Conservation (phyloP, 768 basidiomycete species). For the Lenzites betulinus region DNA sequence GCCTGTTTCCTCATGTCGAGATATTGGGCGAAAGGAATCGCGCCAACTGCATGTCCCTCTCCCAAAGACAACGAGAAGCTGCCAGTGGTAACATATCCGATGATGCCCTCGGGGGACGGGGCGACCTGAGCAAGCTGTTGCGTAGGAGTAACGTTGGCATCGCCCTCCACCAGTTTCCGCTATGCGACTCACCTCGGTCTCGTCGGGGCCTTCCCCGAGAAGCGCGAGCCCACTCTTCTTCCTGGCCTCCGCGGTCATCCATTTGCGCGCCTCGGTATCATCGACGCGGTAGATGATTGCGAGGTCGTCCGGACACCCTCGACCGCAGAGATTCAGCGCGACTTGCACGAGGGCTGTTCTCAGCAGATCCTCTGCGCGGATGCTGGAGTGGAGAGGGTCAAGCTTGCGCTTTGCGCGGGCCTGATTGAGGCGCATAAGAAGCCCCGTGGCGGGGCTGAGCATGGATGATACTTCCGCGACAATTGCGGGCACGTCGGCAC, state of each 20-base stretch:
- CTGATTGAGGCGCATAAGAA: conserved; percentile 59
- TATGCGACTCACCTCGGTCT: conserved; percentile 33
- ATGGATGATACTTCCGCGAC: conserved; percentile 42
- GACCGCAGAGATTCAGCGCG: conserved; percentile 55
- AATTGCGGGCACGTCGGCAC: conserved; percentile 49
- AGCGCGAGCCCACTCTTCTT: conserved; percentile 24
- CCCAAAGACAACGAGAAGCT: conserved; percentile 81
- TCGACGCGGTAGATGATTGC: conserved; percentile 69
- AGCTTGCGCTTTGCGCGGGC: conserved; percentile 59
- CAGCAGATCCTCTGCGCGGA: conserved; percentile 49
- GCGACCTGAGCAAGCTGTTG: conserved; percentile 47
- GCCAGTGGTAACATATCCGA: conserved; percentile 87
- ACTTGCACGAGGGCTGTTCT: conserved; percentile 70
- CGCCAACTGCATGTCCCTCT: conserved; percentile 75
- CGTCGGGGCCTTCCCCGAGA: conserved; percentile 27
- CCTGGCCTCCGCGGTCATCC: conserved; percentile 41
- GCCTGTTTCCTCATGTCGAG: conserved; percentile 56
- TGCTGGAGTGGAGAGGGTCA: conserved; percentile 35
- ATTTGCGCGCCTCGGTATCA: conserved; percentile 52
- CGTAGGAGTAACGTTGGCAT: not conserved
- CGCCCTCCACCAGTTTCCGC: not conserved
- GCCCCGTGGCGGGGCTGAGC: conserved; percentile 43
- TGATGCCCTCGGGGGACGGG: conserved; percentile 47
- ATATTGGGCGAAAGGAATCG: conserved; percentile 58
- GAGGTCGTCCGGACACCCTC: conserved; percentile 76